Evolutionary conservation across 2,329 filamentous ascomycete species (phyloP), one percentile per base, ranked within the genome.

Genomic region (Rhytidhysteron rufulum): DNA sequence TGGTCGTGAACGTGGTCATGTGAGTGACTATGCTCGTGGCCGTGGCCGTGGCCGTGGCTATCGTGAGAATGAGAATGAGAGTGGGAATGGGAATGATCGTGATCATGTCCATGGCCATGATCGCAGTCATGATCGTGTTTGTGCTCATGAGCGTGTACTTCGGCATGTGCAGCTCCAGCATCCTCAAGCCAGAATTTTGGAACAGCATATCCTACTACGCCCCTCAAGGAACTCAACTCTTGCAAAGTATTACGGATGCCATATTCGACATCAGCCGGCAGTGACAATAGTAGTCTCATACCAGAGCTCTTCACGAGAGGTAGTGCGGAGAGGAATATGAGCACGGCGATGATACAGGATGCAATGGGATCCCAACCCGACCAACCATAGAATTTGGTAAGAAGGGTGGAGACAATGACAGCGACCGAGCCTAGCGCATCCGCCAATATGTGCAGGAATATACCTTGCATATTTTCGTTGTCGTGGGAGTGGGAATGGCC

Each of bases 381-480:
- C 89, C 91, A 97, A 13, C 86, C 86, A 58, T 87, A 85, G 54
- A 88, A 83, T 58, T 94, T 85, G 0, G 94, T 95, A 17, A 97
- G 73, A 1, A 88, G 71, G 0, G 93, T 98, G 6, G 89, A 96
- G 24, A 89, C 80, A 46, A 98, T 95, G 34, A 98, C 93, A 1
- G 93, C 93, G 1, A 90, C 86, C 40, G 90, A 96, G 19, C 93
- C 93, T 21, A 97, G 81, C 0, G 93, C 95, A 62, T 98, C 93
- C 5, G 93, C 93, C 20, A 97, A 75, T 37, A 98, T 87, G 58
- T 98, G 93, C 16, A 98, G 73, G 66, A 95, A 98, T 50, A 98
- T 97, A 10, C 93, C 93, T 54, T 93, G 80, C 90, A 98, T 96
- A 60, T 98, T 98, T 56, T 98, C 93, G 63, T 95, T 95, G 46